These are phyloP conservation scores for Piedraia hortae DNA, from an alignment of 2,329 filamentous ascomycete genomes.

Conservation along the genomic window DNA sequence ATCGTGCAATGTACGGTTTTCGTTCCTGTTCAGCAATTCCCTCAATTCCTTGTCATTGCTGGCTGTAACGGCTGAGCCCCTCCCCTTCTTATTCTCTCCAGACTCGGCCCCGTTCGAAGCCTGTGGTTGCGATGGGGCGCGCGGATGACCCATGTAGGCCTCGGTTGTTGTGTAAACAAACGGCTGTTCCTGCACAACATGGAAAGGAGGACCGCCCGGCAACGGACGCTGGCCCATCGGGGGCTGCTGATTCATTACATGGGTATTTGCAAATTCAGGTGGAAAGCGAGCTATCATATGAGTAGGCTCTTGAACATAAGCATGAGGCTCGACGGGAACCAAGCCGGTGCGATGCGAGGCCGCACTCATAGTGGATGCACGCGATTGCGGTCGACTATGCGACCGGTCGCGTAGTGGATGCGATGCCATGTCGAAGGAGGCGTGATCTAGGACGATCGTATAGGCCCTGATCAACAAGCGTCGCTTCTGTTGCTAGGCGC, in stretches of 20 bases:
- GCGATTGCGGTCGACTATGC: slow-evolving; percentile 9
- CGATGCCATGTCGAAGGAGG: slow-evolving; percentile 4
- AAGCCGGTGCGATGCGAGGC: slow-evolving; percentile 8
- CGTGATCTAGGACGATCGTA: too few species aligned
- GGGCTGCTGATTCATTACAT: slow-evolving; percentile 1
- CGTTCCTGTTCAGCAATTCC: slow-evolving; percentile 43
- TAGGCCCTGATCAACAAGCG: too few species aligned
- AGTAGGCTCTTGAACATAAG: not conserved
- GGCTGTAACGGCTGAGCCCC: slow-evolving; percentile 37
- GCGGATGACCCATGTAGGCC: slow-evolving; percentile 6
- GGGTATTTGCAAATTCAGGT: slow-evolving; percentile 2
- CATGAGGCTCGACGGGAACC: slow-evolving; percentile 1
- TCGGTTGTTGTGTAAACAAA: slow-evolving; percentile 7
- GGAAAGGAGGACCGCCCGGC: slow-evolving; percentile 3
- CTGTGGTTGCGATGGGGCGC: slow-evolving; percentile 8
- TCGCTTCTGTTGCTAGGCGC: too few species aligned
- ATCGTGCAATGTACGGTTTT: slow-evolving; percentile 37
- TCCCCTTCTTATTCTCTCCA: slow-evolving; percentile 22
- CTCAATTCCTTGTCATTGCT: slow-evolving; percentile 63
- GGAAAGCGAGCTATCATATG: slow-evolving; percentile 4
- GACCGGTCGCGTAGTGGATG: slow-evolving; percentile 7
- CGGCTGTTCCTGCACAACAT: slow-evolving; percentile 6
- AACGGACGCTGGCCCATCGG: slow-evolving; percentile 5
- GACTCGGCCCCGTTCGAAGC: slow-evolving; percentile 7
- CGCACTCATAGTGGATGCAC: slow-evolving; percentile 12